Conservation (phyloP, 208 protist species). For the Strigomonas oncopelti region DNA sequence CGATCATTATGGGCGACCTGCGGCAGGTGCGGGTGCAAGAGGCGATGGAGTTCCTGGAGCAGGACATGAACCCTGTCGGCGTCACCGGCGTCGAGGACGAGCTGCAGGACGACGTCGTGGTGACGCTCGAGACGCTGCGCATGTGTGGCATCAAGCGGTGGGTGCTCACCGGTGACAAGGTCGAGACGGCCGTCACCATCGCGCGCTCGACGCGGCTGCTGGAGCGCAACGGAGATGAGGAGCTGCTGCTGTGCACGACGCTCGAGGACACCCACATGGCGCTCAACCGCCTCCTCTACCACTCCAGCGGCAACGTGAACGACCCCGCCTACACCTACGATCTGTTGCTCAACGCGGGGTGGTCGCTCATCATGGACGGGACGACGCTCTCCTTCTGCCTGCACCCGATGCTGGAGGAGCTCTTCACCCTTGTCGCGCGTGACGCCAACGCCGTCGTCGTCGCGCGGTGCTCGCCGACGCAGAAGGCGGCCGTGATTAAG, state of each 20-base stretch:
- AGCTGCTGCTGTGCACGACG: slow-evolving; percentile 45
- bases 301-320: background rate
- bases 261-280: slow-evolving; percentile 28
- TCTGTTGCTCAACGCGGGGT: slow-evolving; percentile 9
- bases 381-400: slow-evolving; percentile 63
- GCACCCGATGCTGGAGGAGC: slow-evolving; percentile 17
- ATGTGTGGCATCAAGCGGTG: slow-evolving; percentile 98
- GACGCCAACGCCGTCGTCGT: slow-evolving; percentile 91
- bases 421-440: slow-evolving; percentile 53
- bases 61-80: slow-evolving; percentile 87
- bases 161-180: slow-evolving; percentile 99
- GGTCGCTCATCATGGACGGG: slow-evolving; percentile 85
- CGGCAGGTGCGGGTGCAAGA: slow-evolving; percentile 58
- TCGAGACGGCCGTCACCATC: slow-evolving; percentile 95
- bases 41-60: slow-evolving; percentile 81
- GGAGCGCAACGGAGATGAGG: slow-evolving; percentile 54
- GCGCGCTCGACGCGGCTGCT: slow-evolving; percentile 91
- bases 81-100: slow-evolving; percentile 98
- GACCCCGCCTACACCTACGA: background rate
- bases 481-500: slow-evolving; percentile 96
- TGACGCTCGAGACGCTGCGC: slow-evolving; percentile 93
- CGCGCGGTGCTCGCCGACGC: slow-evolving; percentile 96
- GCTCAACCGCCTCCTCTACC: slow-evolving; percentile 33
- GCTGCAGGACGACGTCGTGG: slow-evolving; percentile 93
- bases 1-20: slow-evolving; percentile 41